phyloP scores from a whole-genome alignment of 305 asterid genomes.

The Caryopteris hybrid region DNA sequence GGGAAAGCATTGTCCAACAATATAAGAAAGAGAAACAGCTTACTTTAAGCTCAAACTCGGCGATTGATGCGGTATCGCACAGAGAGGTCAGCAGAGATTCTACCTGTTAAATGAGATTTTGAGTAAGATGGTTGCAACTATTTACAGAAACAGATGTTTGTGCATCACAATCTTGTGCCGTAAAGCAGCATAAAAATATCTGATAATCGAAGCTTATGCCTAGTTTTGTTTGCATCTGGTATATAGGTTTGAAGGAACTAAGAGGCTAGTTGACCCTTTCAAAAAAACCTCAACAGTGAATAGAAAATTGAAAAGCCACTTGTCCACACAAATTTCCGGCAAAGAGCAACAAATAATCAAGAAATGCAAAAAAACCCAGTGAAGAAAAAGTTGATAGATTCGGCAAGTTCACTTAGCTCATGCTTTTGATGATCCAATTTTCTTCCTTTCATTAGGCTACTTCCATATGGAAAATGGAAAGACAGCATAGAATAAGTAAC shows the following conservation, averaged over 20 bases:
- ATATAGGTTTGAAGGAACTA: background rate
- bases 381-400: background rate
- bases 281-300: background rate
- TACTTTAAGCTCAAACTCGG: conserved; percentile 84
- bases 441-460: background rate
- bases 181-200: background rate
- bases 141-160: background rate
- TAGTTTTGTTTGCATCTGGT: background rate
- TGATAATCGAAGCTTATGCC: background rate
- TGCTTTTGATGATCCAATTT: background rate
- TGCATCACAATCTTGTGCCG: background rate
- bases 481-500: background rate
- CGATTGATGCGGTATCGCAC: conserved; percentile 84
- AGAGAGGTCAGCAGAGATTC: conserved; percentile 63
- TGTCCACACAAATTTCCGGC: background rate
- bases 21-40: conserved; percentile 23
- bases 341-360: background rate
- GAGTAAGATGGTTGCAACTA: conserved; percentile 2
- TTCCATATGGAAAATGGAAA: background rate
- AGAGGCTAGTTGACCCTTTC: background rate
- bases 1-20: background rate
- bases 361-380: background rate
- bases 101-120: conserved; percentile 52
- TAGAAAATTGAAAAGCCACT: background rate
- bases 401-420: background rate